phyloP scores from a whole-genome alignment of 108 stramenopile genomes.

The Cyclostephanos tholiformis region DNA sequence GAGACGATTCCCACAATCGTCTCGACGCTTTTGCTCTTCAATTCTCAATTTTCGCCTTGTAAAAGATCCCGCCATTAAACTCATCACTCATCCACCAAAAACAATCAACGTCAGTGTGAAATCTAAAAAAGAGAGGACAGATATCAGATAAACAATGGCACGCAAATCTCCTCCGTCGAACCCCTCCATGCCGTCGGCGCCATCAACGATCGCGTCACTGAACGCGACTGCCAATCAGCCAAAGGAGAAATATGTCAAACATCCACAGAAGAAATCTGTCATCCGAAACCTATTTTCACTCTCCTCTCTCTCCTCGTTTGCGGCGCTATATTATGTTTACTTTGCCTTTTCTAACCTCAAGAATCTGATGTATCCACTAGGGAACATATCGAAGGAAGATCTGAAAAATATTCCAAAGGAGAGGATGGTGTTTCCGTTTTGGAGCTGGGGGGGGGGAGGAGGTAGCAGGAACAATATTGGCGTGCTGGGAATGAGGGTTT shows the following conservation, averaged over 20 bases:
- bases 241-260: not conserved
- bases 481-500: slow-evolving; percentile 66
- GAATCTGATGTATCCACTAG: slow-evolving; percentile 51
- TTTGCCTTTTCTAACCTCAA: slow-evolving; percentile 37
- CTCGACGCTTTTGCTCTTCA: too few relatives aligned
- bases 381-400: slow-evolving; percentile 27
- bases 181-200: slow-evolving; percentile 1
- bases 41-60: too few relatives aligned
- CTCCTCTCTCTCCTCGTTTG: slow-evolving; percentile 36
- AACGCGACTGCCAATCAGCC: not conserved
- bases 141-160: too few relatives aligned
- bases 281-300: slow-evolving; percentile 45
- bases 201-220: not conserved
- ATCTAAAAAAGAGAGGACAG: too few relatives aligned
- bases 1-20: too few relatives aligned
- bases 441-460: slow-evolving; percentile 30
- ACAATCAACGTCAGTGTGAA: too few relatives aligned
- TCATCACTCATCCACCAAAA: too few relatives aligned
- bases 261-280: slow-evolving; percentile 29
- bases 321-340: slow-evolving; percentile 44
- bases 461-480: not conserved
- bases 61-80: too few relatives aligned
- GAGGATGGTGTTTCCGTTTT: slow-evolving; percentile 41
- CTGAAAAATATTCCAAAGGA: slow-evolving; percentile 33
- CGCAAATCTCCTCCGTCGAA: not conserved